Evolutionary conservation across 768 basidiomycete species (phyloP), one percentile per base, ranked within the genome.

Genomic region (Mrakia frigida): DNA sequence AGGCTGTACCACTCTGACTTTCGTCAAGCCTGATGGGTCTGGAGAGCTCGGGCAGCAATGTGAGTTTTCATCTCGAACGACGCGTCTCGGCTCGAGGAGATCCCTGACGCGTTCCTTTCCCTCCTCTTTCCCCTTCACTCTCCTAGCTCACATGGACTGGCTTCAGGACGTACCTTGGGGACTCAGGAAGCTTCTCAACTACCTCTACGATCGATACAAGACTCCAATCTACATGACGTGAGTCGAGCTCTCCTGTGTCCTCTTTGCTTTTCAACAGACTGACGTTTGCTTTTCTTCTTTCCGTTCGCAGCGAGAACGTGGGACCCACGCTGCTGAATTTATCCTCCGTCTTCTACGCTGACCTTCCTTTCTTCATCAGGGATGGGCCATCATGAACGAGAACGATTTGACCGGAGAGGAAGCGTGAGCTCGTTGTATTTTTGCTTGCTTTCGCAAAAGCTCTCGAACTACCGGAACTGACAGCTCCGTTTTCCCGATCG

Each of bases 181-280:
- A 1, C 65, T 65, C 70, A 65, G 77, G 28, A 61, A 88, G 85
- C 85, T 90, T 16, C 85, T 90, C 65, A 90, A 90, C 83, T 91
- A 91, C 82, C 83, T 90, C 63, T 90, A 87, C 65, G 39, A 52
- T 13, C 83, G 85, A n/a, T 87, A 87, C 80, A 68, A 80, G 56
- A 56, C 25, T 18, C 37, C 52, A 4, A 53, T 43, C 37, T 74
- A 25, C 52, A 74, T 43, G 63, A 74, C 41, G 25, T 37, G 39
- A 31, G 60, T 23, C 18, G 35, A 13, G 6, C 11, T 5, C 35
- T 23, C n/a, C 67, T 28, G 43, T 23, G n/a, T 39, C 23, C 23
- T 10, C 10, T 37, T n/a, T 11, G 23, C 23, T 25, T 35, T 25
- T 35, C 23, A 10, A n/a, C n/a, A 18, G 7, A 25, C 65, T 25